Evolutionary conservation across 495 filamentous ascomycete genomes (phyloP).

Genomic region (Penicillium argentinense): DNA sequence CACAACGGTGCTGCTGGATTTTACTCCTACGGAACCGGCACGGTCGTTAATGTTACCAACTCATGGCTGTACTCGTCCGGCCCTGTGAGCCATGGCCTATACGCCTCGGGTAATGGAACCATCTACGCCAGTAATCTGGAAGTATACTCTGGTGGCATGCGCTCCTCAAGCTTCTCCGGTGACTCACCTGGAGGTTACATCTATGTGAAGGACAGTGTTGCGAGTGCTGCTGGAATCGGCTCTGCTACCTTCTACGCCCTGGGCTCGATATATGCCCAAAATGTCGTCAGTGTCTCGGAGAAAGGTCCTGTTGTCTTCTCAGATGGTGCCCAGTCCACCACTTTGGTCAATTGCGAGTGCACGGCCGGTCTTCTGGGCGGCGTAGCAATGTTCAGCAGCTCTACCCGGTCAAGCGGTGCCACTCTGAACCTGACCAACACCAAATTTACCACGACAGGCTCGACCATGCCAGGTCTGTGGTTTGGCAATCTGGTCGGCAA

Average conservation of each 20-base stretch:
- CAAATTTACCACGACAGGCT: constrained; percentile 10
- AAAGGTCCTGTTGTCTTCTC: constrained; percentile 14
- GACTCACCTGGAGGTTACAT: constrained; percentile 15
- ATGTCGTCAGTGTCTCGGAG: constrained; percentile 13
- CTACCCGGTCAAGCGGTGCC: neutral
- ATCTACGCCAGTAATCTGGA: constrained; percentile 11
- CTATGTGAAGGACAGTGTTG: constrained; percentile 18
- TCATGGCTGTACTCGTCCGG: constrained; percentile 22
- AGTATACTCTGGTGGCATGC: constrained; percentile 17
- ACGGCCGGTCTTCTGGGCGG: constrained; percentile 14
- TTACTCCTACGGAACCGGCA: constrained; percentile 14
- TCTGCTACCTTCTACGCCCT: constrained; percentile 20
- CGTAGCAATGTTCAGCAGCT: constrained; percentile 17
- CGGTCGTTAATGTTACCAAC: constrained; percentile 16
- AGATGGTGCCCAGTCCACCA: constrained; percentile 9
- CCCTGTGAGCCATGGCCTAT: constrained; percentile 16
- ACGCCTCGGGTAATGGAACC: constrained; percentile 20
- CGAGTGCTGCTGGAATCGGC: constrained; percentile 18
- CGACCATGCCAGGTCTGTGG: constrained; percentile 13
- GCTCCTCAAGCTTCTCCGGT: constrained; percentile 20
- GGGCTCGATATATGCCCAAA: constrained; percentile 8
- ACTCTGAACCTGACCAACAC: constrained; percentile 12
- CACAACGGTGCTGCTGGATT: constrained; percentile 16
- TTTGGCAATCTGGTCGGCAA: constrained; percentile 16
- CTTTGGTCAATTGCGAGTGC: constrained; percentile 8